Evolutionary conservation across 441 rosid species (phyloP).

Genomic region (Corymbia calophylla): DNA sequence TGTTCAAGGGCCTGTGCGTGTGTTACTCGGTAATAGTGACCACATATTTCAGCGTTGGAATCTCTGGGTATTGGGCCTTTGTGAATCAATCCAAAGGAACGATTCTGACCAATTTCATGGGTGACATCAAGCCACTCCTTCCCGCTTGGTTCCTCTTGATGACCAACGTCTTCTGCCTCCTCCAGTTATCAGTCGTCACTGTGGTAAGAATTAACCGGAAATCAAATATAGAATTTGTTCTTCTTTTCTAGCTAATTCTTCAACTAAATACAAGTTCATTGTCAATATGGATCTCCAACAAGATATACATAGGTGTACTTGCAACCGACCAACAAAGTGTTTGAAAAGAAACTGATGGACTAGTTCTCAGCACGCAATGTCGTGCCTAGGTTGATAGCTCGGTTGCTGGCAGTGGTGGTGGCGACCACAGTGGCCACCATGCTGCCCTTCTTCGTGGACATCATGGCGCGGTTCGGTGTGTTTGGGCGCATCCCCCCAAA

Average conservation of each 20-base stretch:
- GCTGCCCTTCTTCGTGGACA: constrained; percentile 59
- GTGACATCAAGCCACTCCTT: constrained; percentile 19
- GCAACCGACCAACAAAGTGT: constrained; percentile 43
- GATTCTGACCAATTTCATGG: constrained; percentile 37
- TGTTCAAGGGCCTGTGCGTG: constrained; percentile 47
- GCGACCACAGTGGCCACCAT: constrained; percentile 26
- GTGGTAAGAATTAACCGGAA: constrained; percentile 17
- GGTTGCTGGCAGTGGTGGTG: constrained; percentile 23
- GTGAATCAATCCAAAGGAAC: constrained; percentile 24
- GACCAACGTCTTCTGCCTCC: constrained; percentile 35
- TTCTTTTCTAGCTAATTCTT: neutral
- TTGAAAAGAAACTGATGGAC: constrained; percentile 30
- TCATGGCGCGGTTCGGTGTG: constrained; percentile 41
- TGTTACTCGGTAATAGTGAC: constrained; percentile 29
- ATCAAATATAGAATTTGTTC: neutral
- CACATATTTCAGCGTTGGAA: constrained; percentile 35
- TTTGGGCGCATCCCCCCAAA: constrained; percentile 45
- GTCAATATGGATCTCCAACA: neutral
- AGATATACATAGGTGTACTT: constrained; percentile 27
- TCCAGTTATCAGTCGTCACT: constrained; percentile 29
- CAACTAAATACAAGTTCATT: neutral
- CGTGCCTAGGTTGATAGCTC: constrained; percentile 29
- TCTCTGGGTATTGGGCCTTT: constrained; percentile 59
- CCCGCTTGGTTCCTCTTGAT: constrained; percentile 41
- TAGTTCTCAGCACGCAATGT: constrained; percentile 34